These are phyloP conservation scores for Aegilops tauschii DNA, from an alignment of 176 grass and related monocot genomes.

Conservation along the genomic window DNA sequence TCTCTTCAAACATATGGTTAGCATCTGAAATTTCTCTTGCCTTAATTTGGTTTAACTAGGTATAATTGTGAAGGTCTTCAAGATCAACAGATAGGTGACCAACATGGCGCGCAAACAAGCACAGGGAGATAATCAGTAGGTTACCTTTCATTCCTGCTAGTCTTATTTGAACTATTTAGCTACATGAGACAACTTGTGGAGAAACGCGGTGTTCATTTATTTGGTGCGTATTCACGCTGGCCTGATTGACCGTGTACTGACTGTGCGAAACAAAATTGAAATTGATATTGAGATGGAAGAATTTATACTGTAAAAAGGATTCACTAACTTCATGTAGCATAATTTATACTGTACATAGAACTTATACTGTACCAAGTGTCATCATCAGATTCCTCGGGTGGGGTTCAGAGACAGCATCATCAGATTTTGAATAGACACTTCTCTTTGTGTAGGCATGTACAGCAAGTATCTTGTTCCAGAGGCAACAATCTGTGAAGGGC, in stretches of 20 bases:
- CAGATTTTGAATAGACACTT: not conserved
- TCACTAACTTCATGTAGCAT: too few relatives aligned
- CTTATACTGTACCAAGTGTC: not conserved
- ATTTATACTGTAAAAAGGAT: not conserved
- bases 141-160: too few relatives aligned
- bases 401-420: not conserved
- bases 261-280: not conserved
- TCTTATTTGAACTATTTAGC: too few relatives aligned
- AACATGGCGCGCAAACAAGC: too few relatives aligned
- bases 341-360: too few relatives aligned
- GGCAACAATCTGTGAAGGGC: too few relatives aligned
- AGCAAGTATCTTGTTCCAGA: too few relatives aligned
- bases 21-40: not conserved
- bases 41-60: not conserved
- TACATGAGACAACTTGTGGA: too few relatives aligned
- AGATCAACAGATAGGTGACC: too few relatives aligned
- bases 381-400: not conserved
- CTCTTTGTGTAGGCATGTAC: not conserved
- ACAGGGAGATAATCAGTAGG: too few relatives aligned
- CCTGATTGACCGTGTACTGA: not conserved
- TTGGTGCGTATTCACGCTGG: too few relatives aligned
- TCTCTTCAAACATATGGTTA: not conserved
- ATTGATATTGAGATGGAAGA: not conserved
- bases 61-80: not conserved
- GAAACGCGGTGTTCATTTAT: too few relatives aligned